Percentiles rank a stretch among this genome's conserved stretches.
These are phyloP conservation scores for Aspergillus pseudoviridinutans DNA, from an alignment of 2,329 filamentous ascomycete species.

Conservation along the genomic window DNA sequence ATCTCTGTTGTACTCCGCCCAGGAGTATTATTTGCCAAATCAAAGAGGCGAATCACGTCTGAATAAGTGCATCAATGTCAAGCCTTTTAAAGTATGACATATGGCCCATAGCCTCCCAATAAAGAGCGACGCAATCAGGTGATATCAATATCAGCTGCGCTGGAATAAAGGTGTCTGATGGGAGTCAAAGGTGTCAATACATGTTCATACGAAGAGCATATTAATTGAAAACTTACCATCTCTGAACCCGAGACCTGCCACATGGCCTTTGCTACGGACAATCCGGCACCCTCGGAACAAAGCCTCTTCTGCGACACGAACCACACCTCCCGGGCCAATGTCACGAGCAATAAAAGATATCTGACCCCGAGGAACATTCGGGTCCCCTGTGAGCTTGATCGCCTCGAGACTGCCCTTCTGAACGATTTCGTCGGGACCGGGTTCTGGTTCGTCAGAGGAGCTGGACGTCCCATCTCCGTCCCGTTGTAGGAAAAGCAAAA, in stretches of 20 bases:
- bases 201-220: background rate
- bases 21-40: background rate
- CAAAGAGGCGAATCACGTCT: slow-evolving; percentile 15
- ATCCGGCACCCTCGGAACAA: slow-evolving; percentile 71
- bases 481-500: slow-evolving; percentile 75
- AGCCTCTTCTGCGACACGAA: slow-evolving; percentile 61
- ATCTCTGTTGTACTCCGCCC: too few species aligned
- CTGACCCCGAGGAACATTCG: slow-evolving; percentile 83
- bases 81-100: slow-evolving; percentile 44
- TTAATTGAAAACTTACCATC: slow-evolving; percentile 56
- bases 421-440: slow-evolving; percentile 45
- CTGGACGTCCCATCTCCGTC: slow-evolving; percentile 44
- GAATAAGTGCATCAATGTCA: slow-evolving; percentile 38
- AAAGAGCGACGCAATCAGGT: slow-evolving; percentile 71
- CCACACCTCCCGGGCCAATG: slow-evolving; percentile 61
- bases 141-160: slow-evolving; percentile 76
- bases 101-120: slow-evolving; percentile 63
- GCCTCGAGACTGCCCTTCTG: slow-evolving; percentile 70
- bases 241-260: slow-evolving; percentile 68
- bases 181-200: background rate
- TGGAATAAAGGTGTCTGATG: slow-evolving; percentile 55
- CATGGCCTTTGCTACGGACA: slow-evolving; percentile 71
- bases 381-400: slow-evolving; percentile 88
- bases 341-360: slow-evolving; percentile 77
- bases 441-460: slow-evolving; percentile 41